Conservation (phyloP, 2,329 filamentous ascomycete species). For the Ceratocystis huliohia region DNA sequence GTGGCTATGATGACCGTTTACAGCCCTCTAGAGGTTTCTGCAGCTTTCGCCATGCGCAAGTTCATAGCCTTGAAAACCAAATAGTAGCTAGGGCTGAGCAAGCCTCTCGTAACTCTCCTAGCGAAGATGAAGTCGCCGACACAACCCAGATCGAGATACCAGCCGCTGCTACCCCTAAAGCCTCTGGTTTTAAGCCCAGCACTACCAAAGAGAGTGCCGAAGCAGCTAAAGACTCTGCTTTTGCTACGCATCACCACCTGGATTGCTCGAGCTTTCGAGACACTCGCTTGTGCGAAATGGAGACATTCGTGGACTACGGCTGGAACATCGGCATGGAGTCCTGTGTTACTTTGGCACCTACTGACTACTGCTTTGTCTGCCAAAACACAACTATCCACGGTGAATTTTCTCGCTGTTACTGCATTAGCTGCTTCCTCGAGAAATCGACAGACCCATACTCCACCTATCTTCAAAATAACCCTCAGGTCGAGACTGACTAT, state of each 20-base stretch:
- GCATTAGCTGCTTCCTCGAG: not conserved
- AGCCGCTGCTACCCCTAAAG: not conserved
- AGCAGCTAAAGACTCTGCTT: not conserved
- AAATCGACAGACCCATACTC: not conserved
- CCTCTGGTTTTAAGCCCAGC: not conserved
- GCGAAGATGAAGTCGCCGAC: not conserved
- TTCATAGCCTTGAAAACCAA: not conserved
- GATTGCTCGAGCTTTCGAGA: not conserved
- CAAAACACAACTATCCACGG: not conserved
- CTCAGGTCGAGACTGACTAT: not conserved
- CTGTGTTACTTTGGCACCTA: not conserved
- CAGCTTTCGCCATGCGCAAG: not conserved
- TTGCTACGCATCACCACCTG: not conserved
- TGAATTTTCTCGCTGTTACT: constrained; percentile 2
- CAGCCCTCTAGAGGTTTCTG: not conserved
- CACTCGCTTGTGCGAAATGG: not conserved
- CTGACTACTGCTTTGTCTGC: not conserved
- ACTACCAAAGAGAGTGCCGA: not conserved
- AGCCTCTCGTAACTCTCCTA: not conserved
- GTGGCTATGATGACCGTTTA: not conserved
- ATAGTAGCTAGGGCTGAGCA: not conserved
- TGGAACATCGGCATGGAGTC: not conserved
- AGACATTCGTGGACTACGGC: not conserved
- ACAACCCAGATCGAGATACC: not conserved
- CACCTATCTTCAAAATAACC: not conserved